phyloP scores from a whole-genome alignment of 805 yeast species.

The Candida ascalaphidarum region DNA sequence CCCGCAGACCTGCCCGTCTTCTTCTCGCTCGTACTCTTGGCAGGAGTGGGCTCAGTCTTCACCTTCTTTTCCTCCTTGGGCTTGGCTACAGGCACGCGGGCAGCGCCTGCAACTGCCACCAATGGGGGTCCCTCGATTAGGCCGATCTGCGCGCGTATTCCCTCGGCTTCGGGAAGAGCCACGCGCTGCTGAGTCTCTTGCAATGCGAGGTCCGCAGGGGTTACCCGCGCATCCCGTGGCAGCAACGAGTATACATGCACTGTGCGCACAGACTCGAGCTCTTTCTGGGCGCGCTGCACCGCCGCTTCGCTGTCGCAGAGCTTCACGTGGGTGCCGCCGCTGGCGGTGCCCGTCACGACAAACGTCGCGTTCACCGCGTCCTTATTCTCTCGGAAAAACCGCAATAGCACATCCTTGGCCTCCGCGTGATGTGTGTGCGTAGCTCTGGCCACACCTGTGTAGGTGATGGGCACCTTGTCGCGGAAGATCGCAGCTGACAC shows the following conservation, averaged over 20 bases:
- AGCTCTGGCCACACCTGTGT: background rate
- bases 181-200: no score
- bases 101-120: no score
- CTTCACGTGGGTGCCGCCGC: conserved; percentile 10
- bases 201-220: background rate
- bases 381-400: conserved; percentile 28
- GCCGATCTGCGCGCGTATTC: no score
- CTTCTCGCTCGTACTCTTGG: no score
- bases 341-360: conserved; percentile 29
- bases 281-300: conserved; percentile 12
- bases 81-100: no score
- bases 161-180: no score
- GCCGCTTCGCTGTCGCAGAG: conserved; percentile 13
- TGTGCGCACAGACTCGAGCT: conserved; percentile 20
- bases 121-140: no score
- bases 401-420: conserved; percentile 31
- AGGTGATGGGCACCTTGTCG: conserved; percentile 6
- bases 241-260: conserved; percentile 29
- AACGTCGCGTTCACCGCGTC: conserved; percentile 31
- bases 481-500: conserved; percentile 17
- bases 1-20: no score
- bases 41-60: no score
- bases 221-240: background rate
- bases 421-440: conserved; percentile 26
- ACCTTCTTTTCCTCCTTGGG: no score